phyloP scores from a whole-genome alignment of 2,329 filamentous ascomycete genomes.

The Lecanosticta acicola region DNA sequence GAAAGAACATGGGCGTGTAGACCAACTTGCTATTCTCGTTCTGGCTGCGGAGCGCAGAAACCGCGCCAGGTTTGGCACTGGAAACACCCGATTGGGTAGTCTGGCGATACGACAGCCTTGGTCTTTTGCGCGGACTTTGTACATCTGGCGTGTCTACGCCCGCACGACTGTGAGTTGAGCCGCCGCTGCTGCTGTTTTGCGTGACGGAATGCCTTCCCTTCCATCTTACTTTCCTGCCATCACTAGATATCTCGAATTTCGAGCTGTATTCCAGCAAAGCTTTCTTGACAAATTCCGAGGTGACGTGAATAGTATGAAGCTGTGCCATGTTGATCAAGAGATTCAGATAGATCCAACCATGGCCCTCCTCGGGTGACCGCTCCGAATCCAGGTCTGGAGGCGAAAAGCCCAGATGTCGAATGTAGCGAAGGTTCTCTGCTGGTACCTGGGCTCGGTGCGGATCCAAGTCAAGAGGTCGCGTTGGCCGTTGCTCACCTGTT shows the following conservation, averaged over 20 bases:
- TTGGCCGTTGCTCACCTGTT: constrained; percentile 63
- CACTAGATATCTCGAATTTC: constrained; percentile 70
- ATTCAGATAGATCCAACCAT: constrained; percentile 80
- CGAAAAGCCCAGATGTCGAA: constrained; percentile 65
- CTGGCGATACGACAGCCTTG: constrained; percentile 22
- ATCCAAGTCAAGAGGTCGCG: constrained; percentile 69
- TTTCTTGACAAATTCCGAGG: constrained; percentile 67
- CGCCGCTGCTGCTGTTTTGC: constrained; percentile 53
- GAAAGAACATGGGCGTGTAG: constrained; percentile 47
- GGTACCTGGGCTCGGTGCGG: constrained; percentile 71
- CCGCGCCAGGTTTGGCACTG: neutral
- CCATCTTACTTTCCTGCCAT: constrained; percentile 77
- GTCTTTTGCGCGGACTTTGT: constrained; percentile 28
- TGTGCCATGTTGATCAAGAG: constrained; percentile 76
- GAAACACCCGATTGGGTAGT: constrained; percentile 9
- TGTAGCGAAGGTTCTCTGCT: constrained; percentile 72
- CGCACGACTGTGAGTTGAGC: constrained; percentile 19
- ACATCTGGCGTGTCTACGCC: constrained; percentile 16
- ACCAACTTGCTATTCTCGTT: constrained; percentile 33
- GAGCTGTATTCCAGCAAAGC: constrained; percentile 65
- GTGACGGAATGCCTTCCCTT: constrained; percentile 63
- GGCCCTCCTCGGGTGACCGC: constrained; percentile 55
- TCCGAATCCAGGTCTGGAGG: constrained; percentile 51
- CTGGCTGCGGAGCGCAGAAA: constrained; percentile 5
- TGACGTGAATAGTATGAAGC: constrained; percentile 78